These are phyloP conservation scores for Aspergillus puulaauensis DNA, from an alignment of 2,329 filamentous ascomycete genomes.

Conservation along the genomic window DNA sequence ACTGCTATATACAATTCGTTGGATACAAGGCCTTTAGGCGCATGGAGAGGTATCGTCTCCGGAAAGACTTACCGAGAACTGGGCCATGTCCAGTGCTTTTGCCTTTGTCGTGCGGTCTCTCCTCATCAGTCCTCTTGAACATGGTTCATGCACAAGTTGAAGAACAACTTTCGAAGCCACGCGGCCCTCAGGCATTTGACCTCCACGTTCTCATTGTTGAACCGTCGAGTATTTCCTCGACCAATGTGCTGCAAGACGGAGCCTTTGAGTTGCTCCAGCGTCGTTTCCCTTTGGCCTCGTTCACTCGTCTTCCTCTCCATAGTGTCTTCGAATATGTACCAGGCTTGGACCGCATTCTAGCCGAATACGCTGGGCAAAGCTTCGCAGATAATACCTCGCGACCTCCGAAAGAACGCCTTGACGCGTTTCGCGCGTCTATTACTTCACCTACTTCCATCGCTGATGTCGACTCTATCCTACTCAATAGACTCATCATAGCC, in stretches of 20 bases:
- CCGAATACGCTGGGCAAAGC: slow-evolving; percentile 26
- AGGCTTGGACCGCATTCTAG: slow-evolving; percentile 33
- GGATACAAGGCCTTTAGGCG: slow-evolving; percentile 78
- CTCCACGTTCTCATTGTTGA: slow-evolving; percentile 51
- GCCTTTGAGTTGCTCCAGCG: slow-evolving; percentile 51
- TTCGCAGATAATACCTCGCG: slow-evolving; percentile 28
- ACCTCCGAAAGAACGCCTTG: slow-evolving; percentile 50
- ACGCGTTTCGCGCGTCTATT: slow-evolving; percentile 58
- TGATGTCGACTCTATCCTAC: slow-evolving; percentile 71
- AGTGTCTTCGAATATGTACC: slow-evolving; percentile 53
- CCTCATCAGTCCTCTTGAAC: slow-evolving; percentile 74
- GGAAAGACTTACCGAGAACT: slow-evolving; percentile 35
- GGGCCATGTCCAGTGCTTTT: slow-evolving; percentile 63
- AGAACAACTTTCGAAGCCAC: slow-evolving; percentile 62
- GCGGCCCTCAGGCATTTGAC: slow-evolving; percentile 65
- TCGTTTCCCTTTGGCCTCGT: slow-evolving; percentile 65
- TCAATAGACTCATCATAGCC: slow-evolving; percentile 68
- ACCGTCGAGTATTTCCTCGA: slow-evolving; percentile 30
- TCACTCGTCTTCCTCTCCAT: slow-evolving; percentile 64
- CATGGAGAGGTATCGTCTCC: slow-evolving; percentile 63
- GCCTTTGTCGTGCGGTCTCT: slow-evolving; percentile 79
- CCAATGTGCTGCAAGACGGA: slow-evolving; percentile 21
- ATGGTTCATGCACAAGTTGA: slow-evolving; percentile 70
- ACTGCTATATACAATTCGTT: slow-evolving; percentile 78
- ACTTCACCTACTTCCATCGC: slow-evolving; percentile 72